Evolutionary conservation across 139 green algal species (phyloP), one percentile per base, ranked within the genome.

Genomic region (Closterium sp.): DNA sequence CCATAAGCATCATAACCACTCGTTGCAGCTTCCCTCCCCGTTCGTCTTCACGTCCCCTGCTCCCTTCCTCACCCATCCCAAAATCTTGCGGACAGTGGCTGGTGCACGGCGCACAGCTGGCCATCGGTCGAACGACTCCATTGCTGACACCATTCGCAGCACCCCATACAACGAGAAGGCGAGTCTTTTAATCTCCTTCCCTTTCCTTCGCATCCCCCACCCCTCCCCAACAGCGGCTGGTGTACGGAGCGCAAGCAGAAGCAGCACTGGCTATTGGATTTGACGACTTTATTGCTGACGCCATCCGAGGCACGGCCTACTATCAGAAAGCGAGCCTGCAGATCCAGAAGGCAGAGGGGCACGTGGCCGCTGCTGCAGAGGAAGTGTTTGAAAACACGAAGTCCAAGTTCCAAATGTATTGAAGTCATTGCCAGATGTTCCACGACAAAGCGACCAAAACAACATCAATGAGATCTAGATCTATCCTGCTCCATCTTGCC

Each of bases 231-330:
- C 87, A 94, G 91, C 84, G 92, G 32, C 91, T 94, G 36, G 92
- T 94, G 32, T 94, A 94, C 76, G 92, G 92, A 7, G 91, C 92
- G 3, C 64, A 94, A 2, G 92, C 92, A 88, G 92, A 94, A 36
- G 92, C 92, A 84, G 92, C 92, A 16, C 25, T 94, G 43, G 92
- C 92, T 2, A 93, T 94, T 83, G 92, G 92, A 2, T 94, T 94
- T 35, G 92, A 94, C 16, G 92, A 94, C 35, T 94, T 94, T 30
- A 94, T 94, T 85, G 92, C 92, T 4, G 92, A 94, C 84, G 92
- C 91, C 33, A 94, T 94, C 7, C 86, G 92, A 8, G 92, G 92
- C 35, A 94, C 92, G n/a, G 91, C 91, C 19, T 90, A 93, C 36
- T 94, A 93, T 23, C 91, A 94, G 64, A 94, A 94, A 35, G 88